A percentile compares a stretch with the other conserved stretches of the same genome.
phyloP scores from a whole-genome alignment of 768 basidiomycete species.

The Gloeostereum incarnatum region DNA sequence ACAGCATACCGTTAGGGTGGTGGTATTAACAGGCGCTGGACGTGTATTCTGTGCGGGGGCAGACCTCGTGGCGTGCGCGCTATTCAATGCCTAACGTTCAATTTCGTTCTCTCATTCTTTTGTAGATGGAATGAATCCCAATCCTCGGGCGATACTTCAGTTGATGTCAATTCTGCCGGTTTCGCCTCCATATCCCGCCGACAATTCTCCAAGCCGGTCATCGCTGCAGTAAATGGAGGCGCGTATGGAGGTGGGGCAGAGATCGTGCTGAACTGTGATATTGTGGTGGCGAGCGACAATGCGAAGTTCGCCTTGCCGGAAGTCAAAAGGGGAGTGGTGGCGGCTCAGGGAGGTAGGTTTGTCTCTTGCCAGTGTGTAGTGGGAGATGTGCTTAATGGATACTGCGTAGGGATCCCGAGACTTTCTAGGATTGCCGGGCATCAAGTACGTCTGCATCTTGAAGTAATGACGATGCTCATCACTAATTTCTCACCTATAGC shows the following conservation, averaged over 20 bases:
- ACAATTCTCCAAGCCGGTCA: conserved; percentile 58
- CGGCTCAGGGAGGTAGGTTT: conserved; percentile 56
- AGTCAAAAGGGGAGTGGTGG: conserved; percentile 70
- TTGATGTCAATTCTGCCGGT: conserved; percentile 24
- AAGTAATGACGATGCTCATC: conserved; percentile 6
- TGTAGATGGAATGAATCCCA: conserved; percentile 54
- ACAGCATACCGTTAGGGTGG: conserved; percentile 40
- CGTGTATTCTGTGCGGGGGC: conserved; percentile 73
- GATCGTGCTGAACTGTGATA: conserved; percentile 66
- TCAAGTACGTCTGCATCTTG: conserved; percentile 39
- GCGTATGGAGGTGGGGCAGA: conserved; percentile 62
- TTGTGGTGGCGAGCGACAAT: conserved; percentile 59
- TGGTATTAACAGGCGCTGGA: conserved; percentile 65
- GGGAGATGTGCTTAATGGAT: not conserved
- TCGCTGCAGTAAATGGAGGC: conserved; percentile 75
- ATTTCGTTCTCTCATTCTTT: not conserved
- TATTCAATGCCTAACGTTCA: conserved; percentile 1
- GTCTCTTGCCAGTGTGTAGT: conserved; percentile 1
- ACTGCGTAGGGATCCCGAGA: conserved; percentile 51
- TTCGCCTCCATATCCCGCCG: conserved; percentile 72
- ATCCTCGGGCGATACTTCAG: conserved; percentile 20
- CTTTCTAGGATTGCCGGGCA: conserved; percentile 59
- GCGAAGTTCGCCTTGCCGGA: conserved; percentile 71
- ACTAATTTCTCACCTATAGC: conserved; percentile 35
- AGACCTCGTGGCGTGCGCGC: conserved; percentile 61